Evolutionary conservation across 2,329 filamentous ascomycete species (phyloP), one percentile per base, ranked within the genome.

Genomic region (Orbilia quercus): DNA sequence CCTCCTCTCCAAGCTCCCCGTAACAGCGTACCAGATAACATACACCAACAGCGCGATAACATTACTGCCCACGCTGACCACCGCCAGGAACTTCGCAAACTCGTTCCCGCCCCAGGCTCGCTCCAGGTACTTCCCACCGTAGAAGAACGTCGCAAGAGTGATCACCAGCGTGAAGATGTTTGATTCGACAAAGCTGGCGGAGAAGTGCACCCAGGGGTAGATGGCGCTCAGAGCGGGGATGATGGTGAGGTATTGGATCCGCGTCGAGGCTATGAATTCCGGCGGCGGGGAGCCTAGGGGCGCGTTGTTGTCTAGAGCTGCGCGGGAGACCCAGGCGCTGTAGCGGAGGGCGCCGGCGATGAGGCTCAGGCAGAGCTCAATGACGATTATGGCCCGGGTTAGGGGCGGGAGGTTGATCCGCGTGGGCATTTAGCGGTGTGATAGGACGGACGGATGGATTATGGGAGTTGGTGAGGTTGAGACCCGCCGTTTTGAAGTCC

Each of bases 41-140:
- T 63, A 72, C 1, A 65, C 44, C 42, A n/a, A 51, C 53, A 60
- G 34, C 11, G 55, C 70, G 4, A 74, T 83, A 79, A 87, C 85
- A 76, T 88, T 86, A 34, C 86, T 84, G 6, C 89, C 90, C 42
- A 96, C 20, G 87, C 86, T 78, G 89, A 92, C 82, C 91, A 88
- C n/a, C 89, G 78, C 36, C 51, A 97, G 84, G 80, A 97, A 97
- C 82, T 96, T 97, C 78, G 88, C 91, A 80, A 97, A 91, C 81
- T 98, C 94, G 66, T 86, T 87, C 23, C 91, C 94, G 31, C 92
- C 93, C 95, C 94, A 99, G 34, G 95, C 94, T 79, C 95, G 86
- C 85, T 99, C 95, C 20, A 99, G 87, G 81, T 99, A 99, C 78
- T 92, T 88, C 7, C 95, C 95, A 63, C 94, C 94, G 82, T 96